Conservation (phyloP, 257 asterid genomes). For the Solanum lignicaule region DNA sequence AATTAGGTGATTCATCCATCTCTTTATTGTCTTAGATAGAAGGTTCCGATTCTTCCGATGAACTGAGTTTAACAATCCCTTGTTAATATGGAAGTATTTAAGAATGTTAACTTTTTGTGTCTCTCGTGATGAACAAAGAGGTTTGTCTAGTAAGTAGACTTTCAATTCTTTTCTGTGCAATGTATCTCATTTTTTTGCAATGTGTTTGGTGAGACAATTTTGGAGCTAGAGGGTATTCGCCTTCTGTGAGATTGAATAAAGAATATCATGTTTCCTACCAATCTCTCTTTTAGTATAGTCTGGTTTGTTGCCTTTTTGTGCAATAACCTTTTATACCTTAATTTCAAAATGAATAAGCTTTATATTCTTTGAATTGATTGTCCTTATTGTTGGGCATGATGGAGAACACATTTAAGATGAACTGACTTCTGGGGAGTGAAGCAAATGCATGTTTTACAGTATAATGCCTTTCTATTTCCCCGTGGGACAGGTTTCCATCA, state of each 20-base stretch:
- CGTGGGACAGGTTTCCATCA: constrained; percentile 73
- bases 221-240: neutral
- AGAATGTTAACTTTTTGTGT: neutral
- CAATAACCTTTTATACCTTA: neutral
- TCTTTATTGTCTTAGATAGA: neutral
- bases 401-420: neutral
- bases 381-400: neutral
- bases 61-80: neutral
- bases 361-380: neutral
- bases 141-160: neutral
- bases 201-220: neutral
- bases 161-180: neutral
- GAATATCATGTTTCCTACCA: neutral
- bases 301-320: neutral
- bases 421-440: neutral
- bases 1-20: neutral
- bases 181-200: neutral
- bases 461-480: neutral
- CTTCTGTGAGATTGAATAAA: neutral
- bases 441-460: neutral
- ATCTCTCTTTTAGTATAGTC: neutral
- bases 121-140: neutral
- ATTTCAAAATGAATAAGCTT: neutral
- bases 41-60: neutral
- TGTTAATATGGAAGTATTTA: neutral